phyloP scores from a whole-genome alignment of 1,284 basidiomycete genomes.

The Ustilago tritici region DNA sequence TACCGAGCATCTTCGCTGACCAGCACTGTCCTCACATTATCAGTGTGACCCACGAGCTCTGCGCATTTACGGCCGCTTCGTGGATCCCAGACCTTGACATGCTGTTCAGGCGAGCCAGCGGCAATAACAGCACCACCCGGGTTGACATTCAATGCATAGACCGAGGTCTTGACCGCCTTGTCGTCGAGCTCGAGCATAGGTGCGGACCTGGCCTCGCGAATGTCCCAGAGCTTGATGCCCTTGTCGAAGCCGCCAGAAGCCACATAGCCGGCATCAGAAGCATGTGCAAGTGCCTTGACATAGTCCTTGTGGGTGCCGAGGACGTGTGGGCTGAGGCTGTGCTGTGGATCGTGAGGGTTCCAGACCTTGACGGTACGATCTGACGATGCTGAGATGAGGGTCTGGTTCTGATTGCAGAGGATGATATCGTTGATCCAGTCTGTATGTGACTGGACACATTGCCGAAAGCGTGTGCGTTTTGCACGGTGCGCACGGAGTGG shows the following conservation, averaged over 20 bases:
- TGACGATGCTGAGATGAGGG: constrained; percentile 92
- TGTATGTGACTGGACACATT: constrained; percentile 71
- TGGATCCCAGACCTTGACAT: constrained; percentile 93
- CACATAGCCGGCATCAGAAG: constrained; percentile 56
- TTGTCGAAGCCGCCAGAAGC: constrained; percentile 95
- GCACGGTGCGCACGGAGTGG: constrained; percentile 32
- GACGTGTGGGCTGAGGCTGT: constrained; percentile 75
- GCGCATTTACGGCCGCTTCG: constrained; percentile 71
- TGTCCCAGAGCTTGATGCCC: constrained; percentile 87
- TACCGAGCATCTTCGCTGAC: constrained; percentile 88
- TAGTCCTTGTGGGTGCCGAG: constrained; percentile 93
- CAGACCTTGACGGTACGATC: constrained; percentile 95
- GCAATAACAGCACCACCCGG: constrained; percentile 84
- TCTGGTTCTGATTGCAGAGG: constrained; percentile 92
- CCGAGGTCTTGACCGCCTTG: constrained; percentile 44
- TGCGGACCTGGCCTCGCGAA: constrained; percentile 58
- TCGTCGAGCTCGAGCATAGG: constrained; percentile 59
- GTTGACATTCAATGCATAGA: constrained; percentile 72
- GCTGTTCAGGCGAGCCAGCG: constrained; percentile 89
- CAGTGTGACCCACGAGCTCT: constrained; percentile 81
- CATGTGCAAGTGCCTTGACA: constrained; percentile 78
- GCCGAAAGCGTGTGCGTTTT: constrained; percentile 42
- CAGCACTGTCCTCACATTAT: constrained; percentile 90
- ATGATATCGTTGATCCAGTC: constrained; percentile 98
- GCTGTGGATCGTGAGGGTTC: constrained; percentile 80